A percentile compares a stretch with the other conserved stretches of the same genome.
These are phyloP conservation scores for Aphanomyces astaci DNA, from an alignment of 352 stramenopile species.

Conservation along the genomic window DNA sequence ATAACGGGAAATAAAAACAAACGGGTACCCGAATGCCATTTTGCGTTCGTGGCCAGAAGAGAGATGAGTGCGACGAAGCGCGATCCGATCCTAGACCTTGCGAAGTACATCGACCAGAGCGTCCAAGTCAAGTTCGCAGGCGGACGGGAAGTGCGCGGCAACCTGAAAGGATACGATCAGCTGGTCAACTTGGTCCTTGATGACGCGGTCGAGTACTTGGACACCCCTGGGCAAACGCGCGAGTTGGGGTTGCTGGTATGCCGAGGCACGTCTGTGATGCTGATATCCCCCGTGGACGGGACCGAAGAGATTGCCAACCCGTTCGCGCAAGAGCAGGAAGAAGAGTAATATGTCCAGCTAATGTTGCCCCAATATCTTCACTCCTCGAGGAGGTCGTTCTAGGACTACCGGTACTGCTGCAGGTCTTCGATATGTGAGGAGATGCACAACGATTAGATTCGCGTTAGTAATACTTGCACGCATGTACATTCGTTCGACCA, in stretches of 20 bases:
- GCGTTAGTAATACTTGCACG: no score
- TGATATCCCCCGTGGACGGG: constrained; percentile 87
- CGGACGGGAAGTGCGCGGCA: constrained; percentile 86
- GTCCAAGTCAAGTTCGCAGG: constrained; percentile 94
- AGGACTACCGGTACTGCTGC: no score
- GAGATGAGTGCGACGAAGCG: constrained; percentile 15
- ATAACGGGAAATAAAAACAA: not conserved
- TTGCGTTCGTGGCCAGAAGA: not conserved
- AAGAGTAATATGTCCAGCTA: constrained; percentile 25
- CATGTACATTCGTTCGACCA: no score
- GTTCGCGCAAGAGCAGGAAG: constrained; percentile 80
- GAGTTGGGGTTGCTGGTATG: constrained; percentile 92
- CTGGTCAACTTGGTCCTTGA: constrained; percentile 96
- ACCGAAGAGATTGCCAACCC: constrained; percentile 90
- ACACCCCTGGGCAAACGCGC: constrained; percentile 86
- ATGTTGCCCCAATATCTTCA: not conserved
- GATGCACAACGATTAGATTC: no score
- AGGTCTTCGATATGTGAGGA: no score
- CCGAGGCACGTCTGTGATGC: constrained; percentile 86
- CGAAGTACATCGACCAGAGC: constrained; percentile 91
- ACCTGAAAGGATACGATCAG: constrained; percentile 94
- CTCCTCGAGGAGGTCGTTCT: not conserved
- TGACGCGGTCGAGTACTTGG: constrained; percentile 92
- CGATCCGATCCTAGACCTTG: constrained; percentile 91
- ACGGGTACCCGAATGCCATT: not conserved